These are phyloP conservation scores for Lathyrus tuberosus DNA, from an alignment of 306 rosid species.

Conservation along the genomic window DNA sequence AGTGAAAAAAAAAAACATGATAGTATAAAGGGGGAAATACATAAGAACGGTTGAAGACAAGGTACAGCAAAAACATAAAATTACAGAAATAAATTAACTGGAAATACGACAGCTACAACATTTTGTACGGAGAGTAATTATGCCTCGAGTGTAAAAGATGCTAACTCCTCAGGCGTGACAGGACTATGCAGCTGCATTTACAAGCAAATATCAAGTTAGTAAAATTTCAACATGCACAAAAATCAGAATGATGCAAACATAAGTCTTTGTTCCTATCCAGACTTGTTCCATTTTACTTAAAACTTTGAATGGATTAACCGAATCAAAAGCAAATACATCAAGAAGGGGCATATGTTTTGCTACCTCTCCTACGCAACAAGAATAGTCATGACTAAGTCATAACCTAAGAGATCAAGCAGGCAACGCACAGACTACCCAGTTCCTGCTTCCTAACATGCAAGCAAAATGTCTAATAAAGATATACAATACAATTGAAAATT, in stretches of 20 bases:
- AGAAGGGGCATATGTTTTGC: neutral
- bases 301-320: neutral
- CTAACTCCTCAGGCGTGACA: conserved; percentile 76
- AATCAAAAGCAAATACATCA: neutral
- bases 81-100: conserved; percentile 21
- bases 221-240: conserved; percentile 6
- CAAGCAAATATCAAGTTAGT: conserved; percentile 33
- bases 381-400: neutral
- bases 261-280: neutral
- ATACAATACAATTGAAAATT: neutral
- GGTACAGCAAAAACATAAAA: conserved; percentile 6
- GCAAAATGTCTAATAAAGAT: neutral
- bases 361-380: conserved; percentile 4
- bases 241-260: conserved; percentile 4
- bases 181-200: conserved; percentile 79
- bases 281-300: conserved; percentile 3
- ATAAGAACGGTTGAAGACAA: neutral
- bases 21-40: neutral
- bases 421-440: neutral
- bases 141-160: conserved; percentile 52
- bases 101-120: conserved; percentile 16
- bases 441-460: neutral
- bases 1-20: neutral
- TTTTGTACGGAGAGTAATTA: neutral
- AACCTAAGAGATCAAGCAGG: conserved; percentile 14